phyloP scores from a whole-genome alignment of 768 basidiomycete genomes.

The Termitomyces sp. region DNA sequence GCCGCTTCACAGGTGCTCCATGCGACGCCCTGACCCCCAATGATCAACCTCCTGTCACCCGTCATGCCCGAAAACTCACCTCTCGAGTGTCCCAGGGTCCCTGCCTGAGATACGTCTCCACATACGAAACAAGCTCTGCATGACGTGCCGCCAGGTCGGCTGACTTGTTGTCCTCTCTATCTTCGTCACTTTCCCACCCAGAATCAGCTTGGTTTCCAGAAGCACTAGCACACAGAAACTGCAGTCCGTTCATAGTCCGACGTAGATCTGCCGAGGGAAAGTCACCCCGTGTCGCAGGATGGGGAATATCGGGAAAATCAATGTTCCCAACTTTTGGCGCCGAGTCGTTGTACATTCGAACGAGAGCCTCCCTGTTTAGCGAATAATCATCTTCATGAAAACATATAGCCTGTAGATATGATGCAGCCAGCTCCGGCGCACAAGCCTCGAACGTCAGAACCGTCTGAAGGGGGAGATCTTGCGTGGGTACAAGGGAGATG shows the following conservation, averaged over 20 bases:
- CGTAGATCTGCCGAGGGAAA: conserved; percentile 53
- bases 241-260: conserved; percentile 56
- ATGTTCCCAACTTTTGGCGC: conserved; percentile 22
- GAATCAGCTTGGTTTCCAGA: conserved; percentile 4
- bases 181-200: conserved; percentile 7
- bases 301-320: conserved; percentile 28
- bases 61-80: conserved; percentile 24
- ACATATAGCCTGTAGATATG: conserved; percentile 67
- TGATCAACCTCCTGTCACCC: background rate
- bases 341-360: conserved; percentile 37
- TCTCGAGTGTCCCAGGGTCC: conserved; percentile 28
- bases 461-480: conserved; percentile 73
- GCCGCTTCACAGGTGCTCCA: conserved; percentile 29
- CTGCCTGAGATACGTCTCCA: conserved; percentile 46
- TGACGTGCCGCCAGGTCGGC: conserved; percentile 16
- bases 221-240: conserved; percentile 40
- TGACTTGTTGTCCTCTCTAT: conserved; percentile 6
- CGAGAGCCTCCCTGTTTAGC: conserved; percentile 37
- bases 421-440: conserved; percentile 45
- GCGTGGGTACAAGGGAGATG: conserved; percentile 61
- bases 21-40: conserved; percentile 20
- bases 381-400: conserved; percentile 44
- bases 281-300: conserved; percentile 13
- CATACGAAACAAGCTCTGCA: conserved; percentile 48
- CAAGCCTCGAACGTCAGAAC: conserved; percentile 64